A percentile compares a stretch with the other conserved stretches of the same genome.
Evolutionary conservation across 2,329 filamentous ascomycete species (phyloP).

Genomic region (Ceratocystis harringtonii): DNA sequence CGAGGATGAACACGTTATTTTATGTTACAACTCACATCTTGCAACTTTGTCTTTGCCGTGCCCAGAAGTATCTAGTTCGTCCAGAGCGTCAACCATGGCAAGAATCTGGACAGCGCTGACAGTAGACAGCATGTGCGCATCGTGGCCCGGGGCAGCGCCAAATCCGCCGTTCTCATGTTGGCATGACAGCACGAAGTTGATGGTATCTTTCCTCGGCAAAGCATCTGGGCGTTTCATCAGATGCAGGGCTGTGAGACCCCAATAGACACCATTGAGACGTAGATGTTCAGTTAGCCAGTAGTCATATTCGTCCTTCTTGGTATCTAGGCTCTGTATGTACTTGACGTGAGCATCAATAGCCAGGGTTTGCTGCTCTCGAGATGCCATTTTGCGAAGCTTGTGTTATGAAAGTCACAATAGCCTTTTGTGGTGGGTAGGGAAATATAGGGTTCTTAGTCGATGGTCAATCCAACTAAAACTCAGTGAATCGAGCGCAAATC

Average conservation of each 20-base stretch:
- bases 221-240: constrained; percentile 68
- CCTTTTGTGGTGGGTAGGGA: too few relatives aligned
- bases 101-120: constrained; percentile 91
- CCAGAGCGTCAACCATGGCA: constrained; percentile 69
- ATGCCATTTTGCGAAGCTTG: neutral
- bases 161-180: constrained; percentile 82
- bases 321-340: constrained; percentile 88
- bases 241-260: constrained; percentile 82
- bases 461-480: too few relatives aligned
- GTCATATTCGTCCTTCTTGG: constrained; percentile 82
- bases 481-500: too few relatives aligned
- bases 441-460: too few relatives aligned
- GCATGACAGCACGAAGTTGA: constrained; percentile 92
- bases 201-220: constrained; percentile 62
- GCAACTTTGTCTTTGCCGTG: constrained; percentile 54
- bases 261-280: constrained; percentile 89
- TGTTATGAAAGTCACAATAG: neutral
- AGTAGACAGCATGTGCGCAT: constrained; percentile 92
- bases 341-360: constrained; percentile 55
- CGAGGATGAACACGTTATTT: neutral
- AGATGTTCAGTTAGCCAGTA: constrained; percentile 98
- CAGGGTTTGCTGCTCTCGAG: constrained; percentile 30
- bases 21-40: constrained; percentile 47
- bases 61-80: constrained; percentile 59
- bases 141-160: constrained; percentile 83